phyloP scores from a whole-genome alignment of 352 stramenopile genomes.

The Phytophthora idaei region DNA sequence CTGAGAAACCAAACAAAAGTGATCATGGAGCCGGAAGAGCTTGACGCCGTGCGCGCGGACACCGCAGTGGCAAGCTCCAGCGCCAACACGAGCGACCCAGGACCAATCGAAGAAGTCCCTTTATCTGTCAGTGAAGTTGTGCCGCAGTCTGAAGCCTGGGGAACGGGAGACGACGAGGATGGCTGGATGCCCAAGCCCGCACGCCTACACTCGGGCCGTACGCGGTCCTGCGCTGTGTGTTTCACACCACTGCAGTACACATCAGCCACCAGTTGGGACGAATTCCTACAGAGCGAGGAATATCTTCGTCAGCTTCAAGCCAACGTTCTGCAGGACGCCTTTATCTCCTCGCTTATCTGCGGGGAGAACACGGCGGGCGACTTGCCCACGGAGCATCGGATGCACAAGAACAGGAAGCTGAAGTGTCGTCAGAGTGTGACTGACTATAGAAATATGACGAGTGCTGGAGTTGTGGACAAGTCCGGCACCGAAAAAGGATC shows the following conservation, averaged over 20 bases:
- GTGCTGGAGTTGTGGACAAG: conserved; percentile 74
- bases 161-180: conserved; percentile 52
- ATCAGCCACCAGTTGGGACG: conserved; percentile 70
- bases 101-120: background rate
- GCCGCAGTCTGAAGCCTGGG: conserved; percentile 22
- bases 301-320: conserved; percentile 75
- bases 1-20: conserved; percentile 7
- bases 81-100: background rate
- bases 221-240: conserved; percentile 76
- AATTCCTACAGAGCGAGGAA: conserved; percentile 82
- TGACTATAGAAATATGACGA: conserved; percentile 86
- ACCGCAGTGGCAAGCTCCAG: conserved; percentile 14
- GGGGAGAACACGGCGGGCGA: conserved; percentile 73
- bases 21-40: conserved; percentile 26
- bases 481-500: conserved; percentile 78
- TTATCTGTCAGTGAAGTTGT: conserved; percentile 1
- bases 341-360: conserved; percentile 82
- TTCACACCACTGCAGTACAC: conserved; percentile 82
- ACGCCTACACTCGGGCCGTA: conserved; percentile 79
- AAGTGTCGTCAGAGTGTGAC: conserved; percentile 85
- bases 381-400: conserved; percentile 82
- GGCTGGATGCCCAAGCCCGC: conserved; percentile 88
- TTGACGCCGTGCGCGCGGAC: conserved; percentile 7
- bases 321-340: conserved; percentile 79
- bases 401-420: conserved; percentile 84